These are phyloP conservation scores for Pseudocercospora musae DNA, from an alignment of 2,329 filamentous ascomycete species.

Conservation along the genomic window DNA sequence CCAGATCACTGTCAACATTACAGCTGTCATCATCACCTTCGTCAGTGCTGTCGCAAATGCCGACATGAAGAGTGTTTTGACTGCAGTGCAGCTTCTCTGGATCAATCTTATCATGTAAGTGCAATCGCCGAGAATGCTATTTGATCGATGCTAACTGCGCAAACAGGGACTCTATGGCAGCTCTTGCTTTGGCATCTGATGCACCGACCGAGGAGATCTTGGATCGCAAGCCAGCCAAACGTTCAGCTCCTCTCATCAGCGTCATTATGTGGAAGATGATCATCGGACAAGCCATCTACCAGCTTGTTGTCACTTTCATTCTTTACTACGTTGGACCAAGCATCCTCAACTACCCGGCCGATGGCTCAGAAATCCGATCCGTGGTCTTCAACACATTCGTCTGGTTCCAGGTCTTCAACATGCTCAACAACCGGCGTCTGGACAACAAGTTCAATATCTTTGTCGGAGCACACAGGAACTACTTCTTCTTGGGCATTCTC, in stretches of 20 bases:
- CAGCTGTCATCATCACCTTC: constrained; percentile 82
- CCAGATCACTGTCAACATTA: constrained; percentile 85
- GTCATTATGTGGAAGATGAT: constrained; percentile 99
- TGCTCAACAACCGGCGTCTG: constrained; percentile 91
- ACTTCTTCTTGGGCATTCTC: constrained; percentile 84
- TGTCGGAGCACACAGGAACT: constrained; percentile 78
- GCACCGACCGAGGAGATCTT: constrained; percentile 77
- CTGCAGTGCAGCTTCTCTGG: constrained; percentile 88
- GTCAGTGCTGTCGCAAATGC: constrained; percentile 74
- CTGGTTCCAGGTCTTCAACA: constrained; percentile 99
- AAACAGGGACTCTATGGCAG: constrained; percentile 77
- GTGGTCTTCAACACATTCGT: constrained; percentile 97
- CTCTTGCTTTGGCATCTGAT: constrained; percentile 85
- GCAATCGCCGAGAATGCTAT: neutral
- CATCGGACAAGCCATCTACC: constrained; percentile 84
- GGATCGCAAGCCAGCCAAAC: constrained; percentile 72
- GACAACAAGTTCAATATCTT: constrained; percentile 97
- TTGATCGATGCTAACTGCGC: neutral
- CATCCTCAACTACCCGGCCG: constrained; percentile 55
- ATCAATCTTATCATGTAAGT: constrained; percentile 81
- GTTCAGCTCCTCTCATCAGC: constrained; percentile 73
- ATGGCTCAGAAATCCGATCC: constrained; percentile 62
- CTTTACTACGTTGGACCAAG: constrained; percentile 70
- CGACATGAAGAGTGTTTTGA: constrained; percentile 71
- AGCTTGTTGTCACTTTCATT: constrained; percentile 73